Base-by-base conservation (phyloP, 2,329 filamentous ascomycete species). In the Monosporascus ibericus region DNA sequence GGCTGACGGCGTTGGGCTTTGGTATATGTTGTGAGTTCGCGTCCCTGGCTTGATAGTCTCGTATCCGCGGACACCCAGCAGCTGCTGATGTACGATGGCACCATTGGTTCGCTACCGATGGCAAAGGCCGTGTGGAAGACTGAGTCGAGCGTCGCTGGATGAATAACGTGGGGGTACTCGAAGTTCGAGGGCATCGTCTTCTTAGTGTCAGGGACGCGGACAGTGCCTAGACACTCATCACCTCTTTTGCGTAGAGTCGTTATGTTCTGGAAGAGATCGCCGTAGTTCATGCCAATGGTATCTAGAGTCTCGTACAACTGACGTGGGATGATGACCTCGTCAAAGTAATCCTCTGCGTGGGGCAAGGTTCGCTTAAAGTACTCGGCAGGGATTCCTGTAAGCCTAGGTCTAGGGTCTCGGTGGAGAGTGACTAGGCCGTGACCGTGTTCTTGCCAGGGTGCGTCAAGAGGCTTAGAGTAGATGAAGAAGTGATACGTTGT, bases 61-160 rank as follows among this genome's bases (percentile, higher is more conserved):
- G 49, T 60, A 2, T 65, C 55, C 1, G 71, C 69, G 0, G 76
- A 72, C n/a, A 81, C 63, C 48, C 72, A 78, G 5, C 81, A 60
- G 37, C 70, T 75, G 5, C 70, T 65, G 42, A 79, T 70, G 18
- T 64, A 71, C 0, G 73, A 74, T 0, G 78, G 78, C 0, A 81
- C 72, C 76, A 80, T 81, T 2, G 75, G 70, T 9, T 67, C 64
- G 3, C 68, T 65, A 5, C 73, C 68, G 3, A 79, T 65, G 6
- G 71, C 69, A 48, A 82, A 75, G 1, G 78, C 68, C 0, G 73
- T 72, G 51, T 84, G 81, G 24, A 84, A 74, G 63, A 82, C 75
- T 3, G 76, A 67, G 57, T 84, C 81, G 14, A 84, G 67, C 0
- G 80, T 81, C 4, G 77, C 73, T 0, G 81, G 81, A 55, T 84